Evolutionary conservation across 2,329 filamentous ascomycete genomes (phyloP), one percentile per base, ranked within the genome.

Genomic region (Ophiocordyceps australis): DNA sequence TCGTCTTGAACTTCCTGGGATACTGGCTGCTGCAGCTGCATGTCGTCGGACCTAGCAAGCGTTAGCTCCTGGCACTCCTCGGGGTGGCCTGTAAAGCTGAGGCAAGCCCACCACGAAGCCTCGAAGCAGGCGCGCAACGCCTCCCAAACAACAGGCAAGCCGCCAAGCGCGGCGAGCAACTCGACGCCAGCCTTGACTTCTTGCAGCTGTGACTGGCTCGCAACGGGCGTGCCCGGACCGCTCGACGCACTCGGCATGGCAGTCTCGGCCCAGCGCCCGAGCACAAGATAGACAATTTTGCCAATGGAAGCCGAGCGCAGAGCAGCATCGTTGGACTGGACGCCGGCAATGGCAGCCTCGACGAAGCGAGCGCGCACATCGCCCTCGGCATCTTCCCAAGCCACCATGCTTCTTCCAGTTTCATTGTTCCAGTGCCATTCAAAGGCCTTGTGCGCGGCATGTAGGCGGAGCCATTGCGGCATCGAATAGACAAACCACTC

Each of bases 401-500:
- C 55, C 10, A 38, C 4, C 7, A 20, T 6, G 23, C 21, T 17
- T 3, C 34, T 41, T 20, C 39, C 40, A 4, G 39, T 40, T 22
- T 67, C 62, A 14, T 62, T 57, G 38, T 64, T 53, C 80, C 80
- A 93, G 42, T 74, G 67, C 44, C 70, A 67, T 35, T 83, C 69
- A 42, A 92, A 95, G 3, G 74, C 72, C 20, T 70, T 62, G 42
- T 80, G 79, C 13, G 79, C 74, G 27, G 74, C 68, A 27, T 78
- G 65, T 25, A 94, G 59, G 40, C 85, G 74, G 24, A 75, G 65
- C 53, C 80, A 79, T 45, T 95, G 85, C 50, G 79, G 78, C 33
- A 82, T 74, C 38, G 78, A 77, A 51, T 95, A 94, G 27, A 76
- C 73, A 50, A 98, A 98, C 89, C 89, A 98, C 54, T 98, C 89